Evolutionary conservation across 2,329 filamentous ascomycete genomes (phyloP), one percentile per base, ranked within the genome.

Genomic region (Hypocreales sp.): DNA sequence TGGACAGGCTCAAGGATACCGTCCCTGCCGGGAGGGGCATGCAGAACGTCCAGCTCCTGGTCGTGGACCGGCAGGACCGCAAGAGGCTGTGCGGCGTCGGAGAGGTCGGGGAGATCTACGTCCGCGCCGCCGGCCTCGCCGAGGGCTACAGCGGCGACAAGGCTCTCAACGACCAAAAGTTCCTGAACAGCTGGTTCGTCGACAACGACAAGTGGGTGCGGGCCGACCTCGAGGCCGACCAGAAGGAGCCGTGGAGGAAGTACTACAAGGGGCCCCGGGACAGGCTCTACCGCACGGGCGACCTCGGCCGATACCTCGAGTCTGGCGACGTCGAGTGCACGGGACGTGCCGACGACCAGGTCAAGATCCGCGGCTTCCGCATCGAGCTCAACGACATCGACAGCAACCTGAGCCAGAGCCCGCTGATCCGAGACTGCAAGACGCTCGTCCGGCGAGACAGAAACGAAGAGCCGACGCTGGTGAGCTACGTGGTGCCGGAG

Each of bases 321-420:
- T 51, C 55, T 7, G 82, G 80, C 20, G 74, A 77, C 37, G 77
- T 83, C 8, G 78, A 79, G 43, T 80, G 74, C 44, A 76, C 79
- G 8, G 87, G 87, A 14, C 67, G 90, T 32, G 74, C 73, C 15
- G 87, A 95, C 45, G 69, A 78, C 39, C 87, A 95, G 48, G 81
- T 94, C 58, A 98, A 95, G 61, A 87, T 95, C 38, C 78, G 90
- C 33, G 87, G 87, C 2, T 95, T 94, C 64, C 69, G 87, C 34
- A 92, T 98, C 39, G 90, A 98, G 55, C 72, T 95, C 24, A 79
- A 78, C 36, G 90, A 95, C 39, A 94, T 95, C 39, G 86, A 95
- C 50, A 79, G 65, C 22, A 77, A 92, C 48, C 58, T 94, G 25
- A 79, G 72, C 29, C 67, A 73, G 24, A 71, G 81, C 52, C 72